Evolutionary conservation across 805 yeast species (phyloP), one percentile per base, ranked within the genome.

Genomic region (Barnettozyma populi): DNA sequence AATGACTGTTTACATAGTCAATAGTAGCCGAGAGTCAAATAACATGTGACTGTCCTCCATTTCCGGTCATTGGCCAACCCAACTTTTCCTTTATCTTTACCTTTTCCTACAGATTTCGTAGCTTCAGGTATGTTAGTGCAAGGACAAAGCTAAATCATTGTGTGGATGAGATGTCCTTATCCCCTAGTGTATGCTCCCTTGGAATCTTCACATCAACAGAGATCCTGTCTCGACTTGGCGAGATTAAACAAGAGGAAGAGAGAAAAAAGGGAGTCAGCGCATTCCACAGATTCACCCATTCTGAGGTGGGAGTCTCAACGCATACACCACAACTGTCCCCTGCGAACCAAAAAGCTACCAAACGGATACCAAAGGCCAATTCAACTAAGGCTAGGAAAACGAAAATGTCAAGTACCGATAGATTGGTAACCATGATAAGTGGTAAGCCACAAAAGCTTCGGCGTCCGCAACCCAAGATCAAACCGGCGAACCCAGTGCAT

Each of bases 211-310:
- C 55, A 20, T 58, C 60, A 18, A 55, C 62, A 2, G 62, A 59
- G 46, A 51, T 54, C 13, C 63, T 57, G 45, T 48, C 60, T 0
- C 47, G 59, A 11, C 7, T 57, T 5, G 62, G 57, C 16, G 56
- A 52, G 3, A 10, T 57, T 2, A 52, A 55, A 4, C 45, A 48
- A 14, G 59, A 57, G 29, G 44, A 46, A 16, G 38, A 40, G 20
- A 16, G 19, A 21, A 13, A 16, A 6, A 32, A 36, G 11, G 23
- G 5, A 7, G 10, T 25, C 9, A 23, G 32, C 3, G 19, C 41
- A n/a, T 39, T 44, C 9, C 34, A 36, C 7, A n/a, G 21, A 32
- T 51, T 49, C 44, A 34, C 48, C 6, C 39, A 43, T 10, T 16
- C 31, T 24, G 7, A 20, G 37, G 2, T 35, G 5, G 8, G 10